phyloP scores from a whole-genome alignment of 371 early-diverging fungal genomes.

The Mucor lusitanicus region DNA sequence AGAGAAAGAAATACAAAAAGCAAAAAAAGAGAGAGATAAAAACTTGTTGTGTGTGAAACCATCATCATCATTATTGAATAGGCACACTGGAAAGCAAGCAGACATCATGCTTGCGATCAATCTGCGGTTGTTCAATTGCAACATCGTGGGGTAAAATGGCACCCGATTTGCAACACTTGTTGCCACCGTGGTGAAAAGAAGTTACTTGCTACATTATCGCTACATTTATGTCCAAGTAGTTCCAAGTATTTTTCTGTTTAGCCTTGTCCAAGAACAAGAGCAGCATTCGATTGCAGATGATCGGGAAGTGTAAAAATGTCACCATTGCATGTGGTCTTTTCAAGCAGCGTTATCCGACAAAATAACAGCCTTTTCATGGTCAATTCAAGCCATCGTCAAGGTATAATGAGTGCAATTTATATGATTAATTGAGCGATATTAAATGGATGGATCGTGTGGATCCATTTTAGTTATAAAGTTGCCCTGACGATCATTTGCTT shows the following conservation, averaged over 20 bases:
- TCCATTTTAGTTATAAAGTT: not conserved
- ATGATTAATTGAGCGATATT: not conserved
- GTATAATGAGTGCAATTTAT: not conserved
- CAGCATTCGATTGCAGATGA: too few relatives aligned
- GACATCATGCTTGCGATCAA: not conserved
- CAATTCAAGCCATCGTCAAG: not conserved
- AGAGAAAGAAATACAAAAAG: not conserved
- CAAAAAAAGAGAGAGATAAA: not conserved
- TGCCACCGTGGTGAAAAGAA: not conserved
- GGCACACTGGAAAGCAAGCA: not conserved
- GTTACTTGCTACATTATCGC: not conserved
- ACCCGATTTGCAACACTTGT: not conserved
- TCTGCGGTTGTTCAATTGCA: not conserved
- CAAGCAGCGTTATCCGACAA: not conserved
- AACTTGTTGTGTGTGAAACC: constrained; percentile 9
- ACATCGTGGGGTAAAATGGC: not conserved
- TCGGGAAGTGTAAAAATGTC: not conserved
- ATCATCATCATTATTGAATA: constrained; percentile 1
- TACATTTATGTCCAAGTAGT: not conserved
- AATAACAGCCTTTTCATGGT: not conserved
- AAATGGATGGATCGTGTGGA: not conserved
- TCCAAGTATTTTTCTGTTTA: too few relatives aligned
- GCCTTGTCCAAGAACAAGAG: not conserved
- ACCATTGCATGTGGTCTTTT: not conserved
- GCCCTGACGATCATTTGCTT: not conserved